These are phyloP conservation scores for Salix udensis DNA, from an alignment of 345 rosid species.

Conservation along the genomic window DNA sequence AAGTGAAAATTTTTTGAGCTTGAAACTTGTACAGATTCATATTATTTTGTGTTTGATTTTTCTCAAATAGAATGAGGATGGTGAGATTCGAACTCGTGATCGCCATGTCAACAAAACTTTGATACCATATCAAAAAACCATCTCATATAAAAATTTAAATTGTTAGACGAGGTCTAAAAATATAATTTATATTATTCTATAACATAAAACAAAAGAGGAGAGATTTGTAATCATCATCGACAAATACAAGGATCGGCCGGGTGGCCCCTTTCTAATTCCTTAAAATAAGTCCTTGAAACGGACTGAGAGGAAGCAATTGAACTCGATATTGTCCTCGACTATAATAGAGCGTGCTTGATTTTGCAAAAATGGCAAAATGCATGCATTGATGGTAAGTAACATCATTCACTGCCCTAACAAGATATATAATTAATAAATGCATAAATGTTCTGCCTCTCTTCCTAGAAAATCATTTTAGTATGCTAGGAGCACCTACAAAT, in stretches of 20 bases:
- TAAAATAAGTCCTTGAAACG: neutral
- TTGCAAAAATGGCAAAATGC: slow-evolving; percentile 7
- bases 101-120: accelerated
- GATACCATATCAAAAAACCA: too few relatives aligned
- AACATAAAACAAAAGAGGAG: neutral
- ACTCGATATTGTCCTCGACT: slow-evolving; percentile 1
- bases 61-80: too few relatives aligned
- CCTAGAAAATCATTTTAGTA: neutral
- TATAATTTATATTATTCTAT: too few relatives aligned
- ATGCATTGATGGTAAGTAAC: slow-evolving; percentile 19
- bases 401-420: slow-evolving; percentile 10
- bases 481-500: neutral
- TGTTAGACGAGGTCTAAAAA: too few relatives aligned
- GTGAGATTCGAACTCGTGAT: too few relatives aligned
- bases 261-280: neutral
- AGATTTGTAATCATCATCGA: neutral
- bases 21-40: accelerated
- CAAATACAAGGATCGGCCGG: neutral
- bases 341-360: slow-evolving; percentile 11
- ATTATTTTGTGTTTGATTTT: too few relatives aligned
- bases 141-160: too few relatives aligned
- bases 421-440: neutral
- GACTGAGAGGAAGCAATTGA: neutral
- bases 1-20: too few relatives aligned
- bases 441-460: neutral